phyloP scores from a whole-genome alignment of 345 rosid species.

The Moricandia arvensis region DNA sequence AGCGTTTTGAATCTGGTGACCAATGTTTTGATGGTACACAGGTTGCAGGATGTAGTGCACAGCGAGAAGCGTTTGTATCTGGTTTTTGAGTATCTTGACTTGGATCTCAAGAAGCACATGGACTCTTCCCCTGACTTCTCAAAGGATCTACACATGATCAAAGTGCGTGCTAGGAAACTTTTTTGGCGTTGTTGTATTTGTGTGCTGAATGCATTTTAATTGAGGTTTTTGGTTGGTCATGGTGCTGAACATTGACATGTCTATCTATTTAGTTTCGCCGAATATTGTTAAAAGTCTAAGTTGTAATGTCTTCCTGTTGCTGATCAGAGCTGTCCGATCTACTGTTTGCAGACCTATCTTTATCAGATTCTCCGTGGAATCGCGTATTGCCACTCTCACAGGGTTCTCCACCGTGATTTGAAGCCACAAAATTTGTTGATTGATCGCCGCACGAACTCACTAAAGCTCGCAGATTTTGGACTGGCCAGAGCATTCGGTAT shows the following conservation, averaged over 20 bases:
- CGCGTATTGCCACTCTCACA: slow-evolving; percentile 97
- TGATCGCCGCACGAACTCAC: slow-evolving; percentile 82
- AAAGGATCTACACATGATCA: slow-evolving; percentile 69
- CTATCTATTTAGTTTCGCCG: not conserved
- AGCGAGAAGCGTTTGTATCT: slow-evolving; percentile 92
- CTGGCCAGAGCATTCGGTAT: slow-evolving; percentile 97
- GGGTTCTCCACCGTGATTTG: slow-evolving; percentile 98
- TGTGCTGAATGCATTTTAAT: not conserved
- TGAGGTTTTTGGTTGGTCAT: not conserved
- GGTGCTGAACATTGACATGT: too few species aligned
- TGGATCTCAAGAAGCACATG: slow-evolving; percentile 99
- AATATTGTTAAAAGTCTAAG: not conserved
- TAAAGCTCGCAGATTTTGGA: slow-evolving; percentile 99
- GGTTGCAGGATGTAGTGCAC: slow-evolving; percentile 98
- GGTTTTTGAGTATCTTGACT: slow-evolving; percentile 94
- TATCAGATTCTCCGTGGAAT: slow-evolving; percentile 95
- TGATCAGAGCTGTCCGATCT: slow-evolving; percentile 14
- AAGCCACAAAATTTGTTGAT: slow-evolving; percentile 96
- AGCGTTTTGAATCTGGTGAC: not conserved
- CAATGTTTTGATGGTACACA: slow-evolving; percentile 29
- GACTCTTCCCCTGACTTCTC: slow-evolving; percentile 89
- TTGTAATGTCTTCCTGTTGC: not conserved
- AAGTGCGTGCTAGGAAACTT: slow-evolving; percentile 66
- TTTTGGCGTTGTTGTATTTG: not conserved
- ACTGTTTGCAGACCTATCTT: slow-evolving; percentile 68